Base-by-base conservation (phyloP, 345 rosid species). In the Populus tremula region DNA sequence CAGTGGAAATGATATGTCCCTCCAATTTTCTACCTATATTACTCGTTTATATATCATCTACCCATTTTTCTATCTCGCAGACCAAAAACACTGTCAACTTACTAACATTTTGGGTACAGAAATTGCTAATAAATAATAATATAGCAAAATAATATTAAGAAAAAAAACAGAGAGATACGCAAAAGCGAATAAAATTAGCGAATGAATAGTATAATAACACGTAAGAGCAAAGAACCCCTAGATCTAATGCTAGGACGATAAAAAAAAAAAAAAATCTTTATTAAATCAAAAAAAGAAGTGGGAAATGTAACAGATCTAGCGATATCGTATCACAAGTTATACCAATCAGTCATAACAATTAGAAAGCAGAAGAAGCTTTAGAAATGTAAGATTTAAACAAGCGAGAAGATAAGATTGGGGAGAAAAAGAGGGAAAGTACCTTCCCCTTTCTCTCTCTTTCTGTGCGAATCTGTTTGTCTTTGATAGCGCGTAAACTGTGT, bases 261-360 rank as follows among this genome's bases (percentile, higher is more conserved):
- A 41, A 13, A 72, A 27, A 27, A 27, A 27, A 27, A 27, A n/a
- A 13, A 20, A 36, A 56, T 13, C 1, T 45, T 45, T 14, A 47
- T 14, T 47, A 64, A 1, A 74, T 27, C 27, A 63, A 23, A 1
- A 41, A 67, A 43, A 29, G 25, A 10, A 61, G 25, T 6, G 12
- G 18, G 11, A 21, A 67, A 67, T n/a, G 36, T 10, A 67, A 50
- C 53, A 66, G 78, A 67, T 76, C 78, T 67, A 53, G 14, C 18
- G 9, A 61, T n/a, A 75, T 20, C 11, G 1, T 2, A 23, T 20
- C 56, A 62, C 4, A 63, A n/a, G 33, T 2, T 6, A 36, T n/a
- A 14, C 47, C 20, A 41, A 29, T 20, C 35, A 23, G 23, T n/a
- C 50, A 3, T n/a, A 59, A 38, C 23, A 11, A 25, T 17, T 31